Conservation (phyloP, 345 rosid species). For the Acer saccharum region DNA sequence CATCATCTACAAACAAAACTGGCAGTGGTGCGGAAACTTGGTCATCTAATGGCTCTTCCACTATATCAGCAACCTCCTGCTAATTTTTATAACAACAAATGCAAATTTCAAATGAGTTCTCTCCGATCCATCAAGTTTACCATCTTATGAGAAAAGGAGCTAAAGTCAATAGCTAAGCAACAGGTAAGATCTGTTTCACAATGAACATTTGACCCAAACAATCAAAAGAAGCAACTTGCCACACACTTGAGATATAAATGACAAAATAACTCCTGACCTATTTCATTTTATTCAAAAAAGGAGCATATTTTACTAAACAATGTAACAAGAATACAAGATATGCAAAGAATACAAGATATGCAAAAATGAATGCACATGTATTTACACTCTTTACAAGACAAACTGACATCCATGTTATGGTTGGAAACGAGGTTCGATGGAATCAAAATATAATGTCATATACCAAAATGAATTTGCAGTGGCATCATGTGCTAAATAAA, state of each 20-base stretch:
- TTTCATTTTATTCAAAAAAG: background rate
- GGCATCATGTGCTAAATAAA: background rate
- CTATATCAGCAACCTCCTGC: conserved; percentile 46
- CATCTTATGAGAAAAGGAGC: background rate
- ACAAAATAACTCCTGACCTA: background rate
- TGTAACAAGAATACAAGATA: background rate
- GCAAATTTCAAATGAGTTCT: background rate
- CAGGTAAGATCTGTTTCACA: background rate
- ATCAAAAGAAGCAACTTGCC: too few relatives aligned
- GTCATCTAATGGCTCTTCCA: conserved; percentile 46
- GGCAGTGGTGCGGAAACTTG: conserved; percentile 66
- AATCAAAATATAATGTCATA: background rate
- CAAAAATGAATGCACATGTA: background rate
- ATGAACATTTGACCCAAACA: background rate
- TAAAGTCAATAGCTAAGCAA: background rate
- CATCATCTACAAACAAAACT: conserved; percentile 82
- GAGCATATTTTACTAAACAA: background rate
- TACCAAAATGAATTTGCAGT: background rate
- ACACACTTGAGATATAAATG: background rate
- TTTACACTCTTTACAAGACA: background rate
- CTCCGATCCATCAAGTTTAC: background rate
- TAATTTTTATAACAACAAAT: background rate
- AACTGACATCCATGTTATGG: background rate
- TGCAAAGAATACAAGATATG: background rate
- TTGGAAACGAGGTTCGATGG: background rate